phyloP scores from a whole-genome alignment of 345 rosid species.

The Citrus hindsii region DNA sequence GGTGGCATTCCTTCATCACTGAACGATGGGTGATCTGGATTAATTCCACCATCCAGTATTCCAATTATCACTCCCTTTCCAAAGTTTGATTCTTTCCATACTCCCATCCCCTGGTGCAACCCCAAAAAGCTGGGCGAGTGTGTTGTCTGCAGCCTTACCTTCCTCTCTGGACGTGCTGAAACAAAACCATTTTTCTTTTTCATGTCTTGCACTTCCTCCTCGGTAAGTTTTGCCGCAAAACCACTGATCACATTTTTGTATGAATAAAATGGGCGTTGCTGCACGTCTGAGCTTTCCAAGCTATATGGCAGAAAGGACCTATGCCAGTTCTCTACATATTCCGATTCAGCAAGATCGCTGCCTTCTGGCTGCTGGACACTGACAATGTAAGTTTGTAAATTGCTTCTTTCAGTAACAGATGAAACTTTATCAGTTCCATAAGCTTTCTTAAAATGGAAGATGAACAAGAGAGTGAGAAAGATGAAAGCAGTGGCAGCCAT shows the following conservation, averaged over 20 bases:
- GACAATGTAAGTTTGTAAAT: constrained; percentile 39
- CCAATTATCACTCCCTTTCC: constrained; percentile 49
- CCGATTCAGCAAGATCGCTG: not conserved
- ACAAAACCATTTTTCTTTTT: constrained; percentile 31
- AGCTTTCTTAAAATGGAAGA: not conserved
- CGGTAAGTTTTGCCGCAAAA: constrained; percentile 41
- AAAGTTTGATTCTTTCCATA: constrained; percentile 35
- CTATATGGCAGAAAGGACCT: constrained; percentile 29
- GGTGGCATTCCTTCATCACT: constrained; percentile 36
- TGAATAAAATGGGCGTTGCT: constrained; percentile 23
- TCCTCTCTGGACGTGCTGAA: constrained; percentile 33
- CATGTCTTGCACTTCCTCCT: constrained; percentile 33
- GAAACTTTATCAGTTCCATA: not conserved
- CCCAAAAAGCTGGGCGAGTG: constrained; percentile 47
- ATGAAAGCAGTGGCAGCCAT: not conserved
- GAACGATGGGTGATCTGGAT: constrained; percentile 49
- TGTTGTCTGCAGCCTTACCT: constrained; percentile 39
- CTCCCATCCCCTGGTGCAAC: constrained; percentile 25
- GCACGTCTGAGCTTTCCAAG: constrained; percentile 1
- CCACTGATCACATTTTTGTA: constrained; percentile 30
- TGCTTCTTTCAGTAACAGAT: not conserved
- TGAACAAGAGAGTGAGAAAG: not conserved
- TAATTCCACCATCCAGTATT: constrained; percentile 45
- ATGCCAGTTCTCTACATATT: constrained; percentile 22
- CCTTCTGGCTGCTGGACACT: constrained; percentile 28